phyloP scores from a whole-genome alignment of 1,284 basidiomycete species.

The Moesziomyces antarcticus region DNA sequence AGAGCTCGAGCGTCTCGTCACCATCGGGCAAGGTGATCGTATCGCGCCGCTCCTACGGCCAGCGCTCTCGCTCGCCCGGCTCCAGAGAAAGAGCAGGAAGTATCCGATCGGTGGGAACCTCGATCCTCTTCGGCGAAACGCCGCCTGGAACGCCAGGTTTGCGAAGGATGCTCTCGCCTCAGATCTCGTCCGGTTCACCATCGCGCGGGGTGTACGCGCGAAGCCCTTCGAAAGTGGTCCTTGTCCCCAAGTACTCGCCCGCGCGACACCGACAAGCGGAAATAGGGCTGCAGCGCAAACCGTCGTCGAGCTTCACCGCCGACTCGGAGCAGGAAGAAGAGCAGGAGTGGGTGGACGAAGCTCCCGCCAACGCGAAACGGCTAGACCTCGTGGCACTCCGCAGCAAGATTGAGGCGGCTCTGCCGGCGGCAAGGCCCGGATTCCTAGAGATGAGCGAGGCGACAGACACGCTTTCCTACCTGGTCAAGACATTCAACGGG shows the following conservation, averaged over 20 bases:
- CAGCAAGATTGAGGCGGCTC: conserved; percentile 8
- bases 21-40: conserved; percentile 42
- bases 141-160: conserved; percentile 21
- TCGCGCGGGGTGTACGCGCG: conserved; percentile 7
- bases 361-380: background rate
- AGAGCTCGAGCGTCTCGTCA: conserved; percentile 30
- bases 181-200: conserved; percentile 4
- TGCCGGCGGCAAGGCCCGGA: conserved; percentile 17
- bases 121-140: conserved; percentile 35
- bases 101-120: conserved; percentile 35
- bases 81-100: conserved; percentile 25
- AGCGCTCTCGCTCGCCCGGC: conserved; percentile 17
- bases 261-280: background rate
- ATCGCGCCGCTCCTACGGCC: conserved; percentile 39
- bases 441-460: conserved; percentile 42
- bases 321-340: conserved; percentile 14
- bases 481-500: conserved; percentile 26
- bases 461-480: conserved; percentile 25
- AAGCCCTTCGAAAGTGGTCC: conserved; percentile 18
- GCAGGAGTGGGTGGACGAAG: conserved; percentile 39
- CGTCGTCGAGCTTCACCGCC: conserved; percentile 12
- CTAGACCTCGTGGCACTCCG: conserved; percentile 4
- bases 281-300: conserved; percentile 3
- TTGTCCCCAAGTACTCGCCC: conserved; percentile 25
- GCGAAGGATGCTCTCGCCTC: conserved; percentile 27